A percentile compares a stretch with the other conserved stretches of the same genome.
phyloP scores from a whole-genome alignment of 2,329 filamentous ascomycete genomes.

The Venturia carpophila region DNA sequence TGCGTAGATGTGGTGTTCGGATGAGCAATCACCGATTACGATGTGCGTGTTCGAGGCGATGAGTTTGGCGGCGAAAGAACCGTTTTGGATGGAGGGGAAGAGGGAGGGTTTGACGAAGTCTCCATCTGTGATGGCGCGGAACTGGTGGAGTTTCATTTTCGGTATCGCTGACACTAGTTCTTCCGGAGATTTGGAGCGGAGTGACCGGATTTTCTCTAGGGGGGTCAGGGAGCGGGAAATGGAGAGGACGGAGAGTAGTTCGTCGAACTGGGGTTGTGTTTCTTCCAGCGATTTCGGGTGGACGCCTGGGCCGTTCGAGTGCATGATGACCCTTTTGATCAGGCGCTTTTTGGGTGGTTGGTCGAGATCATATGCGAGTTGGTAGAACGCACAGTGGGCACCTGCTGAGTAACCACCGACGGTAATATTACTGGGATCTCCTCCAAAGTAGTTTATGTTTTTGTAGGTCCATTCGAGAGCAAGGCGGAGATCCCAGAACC shows the following conservation, averaged over 20 bases:
- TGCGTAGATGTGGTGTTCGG: slow-evolving; percentile 47
- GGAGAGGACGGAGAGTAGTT: slow-evolving; percentile 38
- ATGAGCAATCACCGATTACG: slow-evolving; percentile 47
- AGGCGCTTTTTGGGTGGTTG: slow-evolving; percentile 40
- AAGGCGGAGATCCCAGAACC: slow-evolving; percentile 51
- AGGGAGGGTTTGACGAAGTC: slow-evolving; percentile 40
- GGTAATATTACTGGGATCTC: slow-evolving; percentile 44
- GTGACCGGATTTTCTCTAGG: slow-evolving; percentile 38
- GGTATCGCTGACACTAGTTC: slow-evolving; percentile 29
- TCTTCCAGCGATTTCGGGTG: slow-evolving; percentile 43
- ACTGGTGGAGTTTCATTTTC: slow-evolving; percentile 44
- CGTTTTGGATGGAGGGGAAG: slow-evolving; percentile 41
- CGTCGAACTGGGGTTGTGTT: slow-evolving; percentile 45
- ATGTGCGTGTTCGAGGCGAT: slow-evolving; percentile 40
- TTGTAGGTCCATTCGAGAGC: slow-evolving; percentile 50
- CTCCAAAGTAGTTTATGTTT: slow-evolving; percentile 45
- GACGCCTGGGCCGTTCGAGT: slow-evolving; percentile 45
- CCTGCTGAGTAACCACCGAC: slow-evolving; percentile 50
- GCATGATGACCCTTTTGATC: slow-evolving; percentile 46
- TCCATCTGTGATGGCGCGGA: slow-evolving; percentile 45
- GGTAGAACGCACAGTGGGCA: slow-evolving; percentile 49
- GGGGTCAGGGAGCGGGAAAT: slow-evolving; percentile 36
- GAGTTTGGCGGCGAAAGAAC: slow-evolving; percentile 41
- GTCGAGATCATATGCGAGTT: slow-evolving; percentile 49
- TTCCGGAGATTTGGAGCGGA: slow-evolving; percentile 29